phyloP scores from a whole-genome alignment of 768 basidiomycete species.

The Xerocomellus intermedius region DNA sequence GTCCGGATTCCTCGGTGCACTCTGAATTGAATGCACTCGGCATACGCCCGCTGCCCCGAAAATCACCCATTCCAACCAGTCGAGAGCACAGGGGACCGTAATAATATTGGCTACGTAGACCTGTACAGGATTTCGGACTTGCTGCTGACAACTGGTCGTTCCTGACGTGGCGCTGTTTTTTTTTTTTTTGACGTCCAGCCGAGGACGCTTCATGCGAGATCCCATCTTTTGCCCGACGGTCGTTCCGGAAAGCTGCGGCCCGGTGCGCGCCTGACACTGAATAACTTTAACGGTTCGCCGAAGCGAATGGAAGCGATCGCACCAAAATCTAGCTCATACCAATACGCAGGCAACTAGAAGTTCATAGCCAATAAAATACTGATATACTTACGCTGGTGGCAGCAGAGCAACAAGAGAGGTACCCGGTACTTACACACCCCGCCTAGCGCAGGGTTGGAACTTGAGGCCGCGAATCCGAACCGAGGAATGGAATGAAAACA shows the following conservation, averaged over 20 bases:
- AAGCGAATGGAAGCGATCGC: background rate
- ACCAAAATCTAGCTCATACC: conserved; percentile 9
- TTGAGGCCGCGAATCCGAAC: conserved; percentile 26
- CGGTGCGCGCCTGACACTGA: background rate
- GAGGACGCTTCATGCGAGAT: conserved; percentile 18
- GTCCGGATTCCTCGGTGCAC: background rate
- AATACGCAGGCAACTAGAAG: conserved; percentile 4
- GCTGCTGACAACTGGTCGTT: conserved; percentile 7
- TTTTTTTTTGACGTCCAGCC: conserved; percentile 18
- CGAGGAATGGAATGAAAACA: conserved; percentile 24
- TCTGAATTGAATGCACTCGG: background rate
- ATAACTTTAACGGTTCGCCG: background rate
- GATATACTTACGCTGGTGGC: conserved; percentile 36
- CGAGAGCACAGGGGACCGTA: background rate
- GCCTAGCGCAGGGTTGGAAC: conserved; percentile 28
- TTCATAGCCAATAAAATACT: conserved; percentile 30
- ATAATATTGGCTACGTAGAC: background rate
- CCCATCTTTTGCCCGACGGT: conserved; percentile 1
- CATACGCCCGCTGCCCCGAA: background rate
- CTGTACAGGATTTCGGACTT: background rate
- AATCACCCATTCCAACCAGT: background rate
- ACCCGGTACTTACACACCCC: conserved; percentile 36
- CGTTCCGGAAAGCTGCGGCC: too few relatives aligned
- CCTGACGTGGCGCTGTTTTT: conserved; percentile 22
- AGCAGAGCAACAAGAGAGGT: conserved; percentile 27